phyloP scores from a whole-genome alignment of 2,329 filamentous ascomycete genomes.

The Phyllosticta ampelicida region DNA sequence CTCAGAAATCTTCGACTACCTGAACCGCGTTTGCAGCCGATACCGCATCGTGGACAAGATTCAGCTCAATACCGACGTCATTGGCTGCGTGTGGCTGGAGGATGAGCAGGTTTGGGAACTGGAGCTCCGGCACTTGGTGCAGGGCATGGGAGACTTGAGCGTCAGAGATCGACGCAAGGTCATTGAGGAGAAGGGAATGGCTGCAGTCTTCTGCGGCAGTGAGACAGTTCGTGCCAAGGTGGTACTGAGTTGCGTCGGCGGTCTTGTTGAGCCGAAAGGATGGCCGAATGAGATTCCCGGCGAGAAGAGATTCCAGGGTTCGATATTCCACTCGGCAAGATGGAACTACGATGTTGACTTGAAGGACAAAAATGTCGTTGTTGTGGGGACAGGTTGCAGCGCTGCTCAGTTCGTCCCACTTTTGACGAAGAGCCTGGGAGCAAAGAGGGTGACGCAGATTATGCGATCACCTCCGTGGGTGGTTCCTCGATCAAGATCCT shows the following conservation, averaged over 20 bases:
- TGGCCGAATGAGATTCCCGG: slow-evolving; percentile 43
- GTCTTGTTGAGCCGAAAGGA: slow-evolving; percentile 43
- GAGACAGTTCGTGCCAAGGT: slow-evolving; percentile 45
- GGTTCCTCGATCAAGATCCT: slow-evolving; percentile 30
- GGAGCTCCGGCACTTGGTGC: slow-evolving; percentile 38
- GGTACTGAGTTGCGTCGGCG: slow-evolving; percentile 45
- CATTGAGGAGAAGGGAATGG: slow-evolving; percentile 33
- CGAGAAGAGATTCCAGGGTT: slow-evolving; percentile 42
- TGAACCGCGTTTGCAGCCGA: slow-evolving; percentile 42
- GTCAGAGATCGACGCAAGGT: slow-evolving; percentile 36
- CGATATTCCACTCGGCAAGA: slow-evolving; percentile 47
- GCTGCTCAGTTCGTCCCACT: slow-evolving; percentile 47
- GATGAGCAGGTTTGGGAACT: slow-evolving; percentile 46
- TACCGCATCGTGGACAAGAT: slow-evolving; percentile 47
- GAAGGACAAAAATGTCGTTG: slow-evolving; percentile 44
- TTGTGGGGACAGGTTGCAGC: slow-evolving; percentile 48
- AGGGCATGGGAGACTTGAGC: slow-evolving; percentile 45
- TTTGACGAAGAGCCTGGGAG: slow-evolving; percentile 37
- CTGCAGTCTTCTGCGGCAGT: slow-evolving; percentile 39
- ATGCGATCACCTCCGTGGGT: slow-evolving; percentile 51
- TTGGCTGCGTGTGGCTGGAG: slow-evolving; percentile 34
- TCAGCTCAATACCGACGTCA: slow-evolving; percentile 48
- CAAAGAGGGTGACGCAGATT: slow-evolving; percentile 48
- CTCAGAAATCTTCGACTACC: slow-evolving; percentile 41
- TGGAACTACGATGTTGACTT: slow-evolving; percentile 46